Evolutionary conservation across 352 stramenopile species (phyloP).

Genomic region (Phytophthora lateralis): DNA sequence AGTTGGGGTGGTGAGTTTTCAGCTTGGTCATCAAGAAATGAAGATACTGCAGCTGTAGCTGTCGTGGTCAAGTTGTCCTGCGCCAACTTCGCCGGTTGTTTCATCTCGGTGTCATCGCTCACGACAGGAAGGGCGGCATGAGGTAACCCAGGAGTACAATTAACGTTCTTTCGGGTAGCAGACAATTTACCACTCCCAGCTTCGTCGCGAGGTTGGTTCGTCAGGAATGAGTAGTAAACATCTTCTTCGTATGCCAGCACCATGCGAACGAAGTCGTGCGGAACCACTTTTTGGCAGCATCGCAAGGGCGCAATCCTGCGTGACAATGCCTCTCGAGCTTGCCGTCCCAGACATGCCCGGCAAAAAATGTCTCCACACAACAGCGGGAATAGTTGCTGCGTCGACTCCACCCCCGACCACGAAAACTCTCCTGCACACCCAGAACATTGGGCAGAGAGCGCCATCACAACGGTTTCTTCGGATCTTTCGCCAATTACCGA

Average conservation of each 20-base stretch:
- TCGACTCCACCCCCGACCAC: constrained; percentile 14
- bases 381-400: constrained; percentile 39
- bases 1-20: neutral
- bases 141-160: neutral
- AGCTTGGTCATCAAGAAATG: neutral
- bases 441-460: constrained; percentile 9
- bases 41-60: neutral
- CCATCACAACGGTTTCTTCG: neutral
- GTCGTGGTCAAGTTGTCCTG: neutral
- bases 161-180: neutral
- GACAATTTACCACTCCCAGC: neutral
- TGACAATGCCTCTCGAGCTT: constrained; percentile 28
- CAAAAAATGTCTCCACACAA: constrained; percentile 49
- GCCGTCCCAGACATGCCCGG: constrained; percentile 28
- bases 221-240: constrained; percentile 48
- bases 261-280: constrained; percentile 29
- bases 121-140: neutral
- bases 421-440: constrained; percentile 8
- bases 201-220: constrained; percentile 9
- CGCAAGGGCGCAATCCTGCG: constrained; percentile 28
- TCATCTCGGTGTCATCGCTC: constrained; percentile 13
- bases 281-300: constrained; percentile 46
- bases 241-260: constrained; percentile 45
- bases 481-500: constrained; percentile 8
- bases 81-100: neutral